phyloP scores from a whole-genome alignment of 768 basidiomycete species.

The Russula earlei region DNA sequence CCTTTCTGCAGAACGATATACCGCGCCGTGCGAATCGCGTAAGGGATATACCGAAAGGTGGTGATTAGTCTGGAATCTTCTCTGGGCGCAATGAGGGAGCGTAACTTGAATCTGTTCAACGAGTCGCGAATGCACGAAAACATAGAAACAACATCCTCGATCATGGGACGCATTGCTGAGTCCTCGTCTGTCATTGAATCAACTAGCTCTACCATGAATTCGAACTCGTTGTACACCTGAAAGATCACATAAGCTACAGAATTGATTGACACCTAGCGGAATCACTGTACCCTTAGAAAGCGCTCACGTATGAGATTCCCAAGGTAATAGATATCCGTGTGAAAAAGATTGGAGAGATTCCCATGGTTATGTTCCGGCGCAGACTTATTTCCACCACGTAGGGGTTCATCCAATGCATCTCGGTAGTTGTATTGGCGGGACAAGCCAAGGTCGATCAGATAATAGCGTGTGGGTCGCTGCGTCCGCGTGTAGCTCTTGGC shows the following conservation, averaged over 20 bases:
- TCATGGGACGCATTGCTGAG: conserved; percentile 27
- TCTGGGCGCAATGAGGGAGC: conserved; percentile 24
- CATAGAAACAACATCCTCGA: conserved; percentile 25
- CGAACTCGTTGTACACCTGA: conserved; percentile 23
- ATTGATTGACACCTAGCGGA: no score
- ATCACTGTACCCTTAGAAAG: conserved; percentile 21
- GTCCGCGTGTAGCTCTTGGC: conserved; percentile 27
- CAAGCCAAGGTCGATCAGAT: conserved; percentile 31
- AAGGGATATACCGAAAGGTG: not conserved
- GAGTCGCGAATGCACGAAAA: conserved; percentile 22
- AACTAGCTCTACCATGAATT: conserved; percentile 27
- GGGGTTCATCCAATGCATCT: conserved; percentile 23
- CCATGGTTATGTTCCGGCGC: conserved; percentile 26
- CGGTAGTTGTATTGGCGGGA: conserved; percentile 26
- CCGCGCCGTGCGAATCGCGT: not conserved
- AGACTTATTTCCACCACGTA: conserved; percentile 35
- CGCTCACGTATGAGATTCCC: conserved; percentile 26
- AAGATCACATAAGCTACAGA: conserved; percentile 4
- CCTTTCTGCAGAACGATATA: not conserved
- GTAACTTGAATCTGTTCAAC: conserved; percentile 24
- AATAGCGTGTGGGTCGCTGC: conserved; percentile 26
- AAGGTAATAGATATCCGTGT: conserved; percentile 29
- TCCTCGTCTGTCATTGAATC: conserved; percentile 28
- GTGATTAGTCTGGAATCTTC: not conserved
- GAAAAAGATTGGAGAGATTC: conserved; percentile 25